Base-by-base conservation (phyloP, 2,329 filamentous ascomycete species). In the Ophiostoma ips region DNA sequence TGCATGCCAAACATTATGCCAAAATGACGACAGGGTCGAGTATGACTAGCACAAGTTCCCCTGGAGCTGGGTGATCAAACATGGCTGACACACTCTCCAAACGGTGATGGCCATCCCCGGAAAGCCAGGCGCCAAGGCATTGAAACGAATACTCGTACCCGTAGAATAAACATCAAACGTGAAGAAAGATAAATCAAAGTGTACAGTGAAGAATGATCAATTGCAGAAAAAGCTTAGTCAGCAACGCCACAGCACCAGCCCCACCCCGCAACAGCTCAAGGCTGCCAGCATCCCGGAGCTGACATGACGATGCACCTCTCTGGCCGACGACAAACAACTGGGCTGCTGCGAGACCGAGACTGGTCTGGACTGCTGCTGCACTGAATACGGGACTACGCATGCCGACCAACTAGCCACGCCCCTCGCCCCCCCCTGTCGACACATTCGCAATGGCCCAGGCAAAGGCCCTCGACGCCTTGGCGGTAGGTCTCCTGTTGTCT, bases 371-470 rank as follows among this genome's bases (percentile, higher is more conserved):
- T 28, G 4, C 5, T 28, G 24, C 24, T 28, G 24, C 5, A 28
- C 24, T 28, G 24, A 8, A 28, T n/a, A 8, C 8, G 24, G 24
- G 8, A 4, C 5, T 28, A 5, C 8, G 24, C 24, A 28, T 28
- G 24, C 24, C 31, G 33, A 19, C n/a, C 19, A n/a, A 19, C 11
- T 16, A 24, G 31, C 33, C 18, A 28, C 24, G 24, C 24, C 5
- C 24, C 24, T 8, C 19, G 9, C 10, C 2, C 12, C 13, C 11
- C 12, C 3, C 31, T 19, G 28, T 28, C 5, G 4, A 16, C 53
- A n/a, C n/a, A n/a, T n/a, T 28, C 58, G 67, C 40, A 48, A 89
- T 89, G 85, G 84, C 87, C 68, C 84, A 89, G 65, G 77, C 69
- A 49, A 81, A 79, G 63, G 78, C 79, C 55, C 66, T 82, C 35